A percentile compares a stretch with the other conserved stretches of the same genome.
phyloP scores from a whole-genome alignment of 345 rosid species.

The Iberis pinnata region DNA sequence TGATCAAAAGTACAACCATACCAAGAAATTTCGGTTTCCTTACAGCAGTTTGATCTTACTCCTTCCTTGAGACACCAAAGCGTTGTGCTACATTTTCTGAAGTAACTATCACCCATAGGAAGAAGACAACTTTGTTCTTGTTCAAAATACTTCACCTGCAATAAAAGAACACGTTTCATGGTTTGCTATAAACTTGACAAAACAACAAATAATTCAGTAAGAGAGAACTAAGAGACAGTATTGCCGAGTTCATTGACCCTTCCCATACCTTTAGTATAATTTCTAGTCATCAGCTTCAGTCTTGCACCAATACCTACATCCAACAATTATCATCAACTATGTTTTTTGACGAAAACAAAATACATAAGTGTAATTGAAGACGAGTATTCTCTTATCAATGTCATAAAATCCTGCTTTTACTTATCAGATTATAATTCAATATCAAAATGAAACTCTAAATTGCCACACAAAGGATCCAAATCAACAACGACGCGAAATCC shows the following conservation, averaged over 20 bases:
- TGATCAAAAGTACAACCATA: conserved; percentile 3
- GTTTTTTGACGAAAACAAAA: background rate
- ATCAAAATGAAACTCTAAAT: background rate
- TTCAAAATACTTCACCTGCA: conserved; percentile 61
- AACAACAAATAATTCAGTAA: background rate
- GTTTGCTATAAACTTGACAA: background rate
- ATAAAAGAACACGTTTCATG: conserved; percentile 9
- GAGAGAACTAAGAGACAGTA: conserved; percentile 25
- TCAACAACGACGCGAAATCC: background rate
- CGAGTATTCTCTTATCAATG: conserved; percentile 44
- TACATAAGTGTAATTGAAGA: background rate
- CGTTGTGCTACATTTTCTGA: conserved; percentile 97
- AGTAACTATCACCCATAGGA: conserved; percentile 97
- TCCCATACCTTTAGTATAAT: conserved; percentile 95
- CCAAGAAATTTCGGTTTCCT: conserved; percentile 28
- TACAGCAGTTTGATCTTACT: conserved; percentile 99
- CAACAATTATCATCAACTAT: background rate
- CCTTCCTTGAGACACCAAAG: conserved; percentile 83
- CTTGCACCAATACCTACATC: conserved; percentile 91
- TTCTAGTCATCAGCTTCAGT: conserved; percentile 82
- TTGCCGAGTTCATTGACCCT: conserved; percentile 85
- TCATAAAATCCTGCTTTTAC: conserved; percentile 96
- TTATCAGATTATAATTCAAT: background rate
- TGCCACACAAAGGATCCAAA: background rate
- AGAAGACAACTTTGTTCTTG: conserved; percentile 92